These are phyloP conservation scores for Hemisphaericaspora lyxosophila DNA, from an alignment of 1,139 yeast species.

Conservation along the genomic window DNA sequence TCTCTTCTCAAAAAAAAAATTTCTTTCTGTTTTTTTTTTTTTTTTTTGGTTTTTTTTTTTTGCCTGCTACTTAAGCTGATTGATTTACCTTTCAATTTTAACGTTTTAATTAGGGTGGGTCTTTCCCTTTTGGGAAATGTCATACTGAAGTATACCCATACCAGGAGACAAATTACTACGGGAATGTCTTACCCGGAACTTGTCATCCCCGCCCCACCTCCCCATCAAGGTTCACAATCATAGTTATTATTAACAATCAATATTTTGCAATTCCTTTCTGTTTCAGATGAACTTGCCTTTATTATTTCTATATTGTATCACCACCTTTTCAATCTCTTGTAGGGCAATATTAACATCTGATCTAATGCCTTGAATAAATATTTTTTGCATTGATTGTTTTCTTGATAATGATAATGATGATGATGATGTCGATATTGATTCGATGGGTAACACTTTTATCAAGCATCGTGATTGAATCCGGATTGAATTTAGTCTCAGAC, in stretches of 20 bases:
- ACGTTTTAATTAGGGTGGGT: too few relatives aligned
- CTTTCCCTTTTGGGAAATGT: slow-evolving; percentile 2
- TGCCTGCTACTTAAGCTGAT: too few relatives aligned
- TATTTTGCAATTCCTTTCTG: not conserved
- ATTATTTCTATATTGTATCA: not conserved
- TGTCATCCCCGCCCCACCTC: not conserved
- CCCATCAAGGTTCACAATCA: too few relatives aligned
- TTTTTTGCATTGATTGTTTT: not conserved
- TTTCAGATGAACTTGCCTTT: not conserved
- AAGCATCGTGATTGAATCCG: not conserved
- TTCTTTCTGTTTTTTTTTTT: too few relatives aligned
- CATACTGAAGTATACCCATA: slow-evolving; percentile 1
- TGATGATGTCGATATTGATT: not conserved
- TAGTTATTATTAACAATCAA: too few relatives aligned
- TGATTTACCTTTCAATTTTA: too few relatives aligned
- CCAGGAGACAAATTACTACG: not conserved
- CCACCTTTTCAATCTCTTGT: not conserved
- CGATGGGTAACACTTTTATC: not conserved
- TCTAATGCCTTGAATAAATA: not conserved
- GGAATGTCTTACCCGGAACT: slow-evolving; percentile 2
- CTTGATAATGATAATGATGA: not conserved
- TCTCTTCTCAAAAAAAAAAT: slow-evolving; percentile 1
- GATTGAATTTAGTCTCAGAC: not conserved
- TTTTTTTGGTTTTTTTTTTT: too few relatives aligned
- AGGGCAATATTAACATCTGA: not conserved